Percentiles rank a stretch among this genome's conserved stretches.
Evolutionary conservation across 2,329 filamentous ascomycete genomes (phyloP).

Genomic region (Phyllosticta capitalensis): DNA sequence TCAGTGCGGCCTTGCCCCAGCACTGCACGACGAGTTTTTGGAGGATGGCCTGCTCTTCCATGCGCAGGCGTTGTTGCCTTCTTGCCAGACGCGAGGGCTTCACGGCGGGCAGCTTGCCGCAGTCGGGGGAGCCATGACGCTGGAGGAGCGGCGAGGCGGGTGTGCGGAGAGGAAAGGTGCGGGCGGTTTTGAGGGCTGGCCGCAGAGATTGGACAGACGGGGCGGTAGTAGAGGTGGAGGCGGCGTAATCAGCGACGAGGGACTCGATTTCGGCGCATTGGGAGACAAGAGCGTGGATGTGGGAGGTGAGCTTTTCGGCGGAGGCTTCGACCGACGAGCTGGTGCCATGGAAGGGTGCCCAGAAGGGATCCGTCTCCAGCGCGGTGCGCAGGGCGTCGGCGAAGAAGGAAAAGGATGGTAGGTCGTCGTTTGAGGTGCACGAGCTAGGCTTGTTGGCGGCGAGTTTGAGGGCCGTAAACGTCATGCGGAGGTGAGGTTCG

Average conservation of each 20-base stretch:
- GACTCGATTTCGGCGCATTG: constrained; percentile 35
- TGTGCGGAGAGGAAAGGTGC: background rate
- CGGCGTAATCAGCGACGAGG: constrained; percentile 23
- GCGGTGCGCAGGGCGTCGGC: constrained; percentile 31
- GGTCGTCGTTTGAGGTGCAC: constrained; percentile 16
- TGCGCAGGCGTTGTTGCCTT: constrained; percentile 34
- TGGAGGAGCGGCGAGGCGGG: background rate
- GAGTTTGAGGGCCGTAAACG: constrained; percentile 39
- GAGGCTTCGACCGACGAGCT: constrained; percentile 36
- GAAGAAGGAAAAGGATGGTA: constrained; percentile 13
- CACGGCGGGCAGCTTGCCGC: constrained; percentile 13
- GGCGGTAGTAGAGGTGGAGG: constrained; percentile 15
- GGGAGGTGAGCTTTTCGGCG: constrained; percentile 32
- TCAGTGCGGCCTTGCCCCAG: constrained; percentile 26
- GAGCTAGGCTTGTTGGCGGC: constrained; percentile 24
- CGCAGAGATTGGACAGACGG: constrained; percentile 5
- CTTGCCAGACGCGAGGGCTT: constrained; percentile 36
- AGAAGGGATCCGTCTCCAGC: constrained; percentile 34
- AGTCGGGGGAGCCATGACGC: background rate
- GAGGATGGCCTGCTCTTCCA: constrained; percentile 36
- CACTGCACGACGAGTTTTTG: constrained; percentile 33
- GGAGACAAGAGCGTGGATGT: constrained; percentile 37
- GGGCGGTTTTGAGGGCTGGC: background rate
- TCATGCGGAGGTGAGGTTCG: constrained; percentile 38
- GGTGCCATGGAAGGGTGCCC: constrained; percentile 29